Evolutionary conservation across 2,329 filamentous ascomycete species (phyloP).

Genomic region (Macrophomina phaseolina): DNA sequence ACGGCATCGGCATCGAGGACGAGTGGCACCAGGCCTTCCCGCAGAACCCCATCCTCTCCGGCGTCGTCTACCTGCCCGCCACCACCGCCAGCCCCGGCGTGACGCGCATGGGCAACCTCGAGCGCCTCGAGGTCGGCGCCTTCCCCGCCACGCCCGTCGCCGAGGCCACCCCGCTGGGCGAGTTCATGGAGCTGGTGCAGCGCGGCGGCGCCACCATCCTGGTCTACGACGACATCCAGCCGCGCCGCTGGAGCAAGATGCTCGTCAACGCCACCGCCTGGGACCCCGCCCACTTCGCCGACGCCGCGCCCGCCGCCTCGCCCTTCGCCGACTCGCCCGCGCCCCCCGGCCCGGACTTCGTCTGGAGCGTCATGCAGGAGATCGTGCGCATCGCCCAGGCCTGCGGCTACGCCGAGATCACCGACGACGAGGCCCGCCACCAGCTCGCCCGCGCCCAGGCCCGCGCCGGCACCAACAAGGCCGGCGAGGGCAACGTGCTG

Average conservation of each 20-base stretch:
- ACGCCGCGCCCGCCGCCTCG: background rate
- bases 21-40: slow-evolving; percentile 59
- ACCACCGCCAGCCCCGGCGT: slow-evolving; percentile 57
- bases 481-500: slow-evolving; percentile 58
- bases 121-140: slow-evolving; percentile 57
- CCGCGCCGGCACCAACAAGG: slow-evolving; percentile 42
- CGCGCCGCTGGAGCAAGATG: slow-evolving; percentile 65
- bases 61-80: slow-evolving; percentile 61
- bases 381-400: slow-evolving; percentile 50
- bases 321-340: slow-evolving; percentile 52
- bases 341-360: slow-evolving; percentile 40
- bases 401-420: slow-evolving; percentile 47
- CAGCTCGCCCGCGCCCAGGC: slow-evolving; percentile 47
- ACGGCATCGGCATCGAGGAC: slow-evolving; percentile 66
- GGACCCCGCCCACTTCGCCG: slow-evolving; percentile 63
- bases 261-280: slow-evolving; percentile 65
- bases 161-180: slow-evolving; percentile 34
- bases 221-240: slow-evolving; percentile 61
- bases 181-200: slow-evolving; percentile 46
- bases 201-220: slow-evolving; percentile 54
- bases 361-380: slow-evolving; percentile 54
- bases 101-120: slow-evolving; percentile 54
- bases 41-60: slow-evolving; percentile 59
- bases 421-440: slow-evolving; percentile 43
- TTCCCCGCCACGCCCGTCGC: slow-evolving; percentile 46